These are phyloP conservation scores for Hymenoscyphus repandus DNA, from an alignment of 2,329 filamentous ascomycete genomes.

Conservation along the genomic window DNA sequence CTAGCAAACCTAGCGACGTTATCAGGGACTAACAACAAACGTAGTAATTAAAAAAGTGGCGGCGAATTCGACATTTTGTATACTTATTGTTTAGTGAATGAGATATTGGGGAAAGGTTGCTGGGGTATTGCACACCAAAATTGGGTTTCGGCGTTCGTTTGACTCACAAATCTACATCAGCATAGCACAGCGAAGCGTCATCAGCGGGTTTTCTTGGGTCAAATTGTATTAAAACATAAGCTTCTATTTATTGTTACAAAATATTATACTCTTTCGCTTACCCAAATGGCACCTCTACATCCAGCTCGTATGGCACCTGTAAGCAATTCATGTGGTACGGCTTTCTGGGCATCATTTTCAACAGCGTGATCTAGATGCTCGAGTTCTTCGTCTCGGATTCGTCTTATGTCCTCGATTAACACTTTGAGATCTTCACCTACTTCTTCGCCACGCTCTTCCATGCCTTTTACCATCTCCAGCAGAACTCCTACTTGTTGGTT, in stretches of 20 bases:
- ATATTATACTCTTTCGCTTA: constrained; percentile 65
- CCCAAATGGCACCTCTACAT: constrained; percentile 88
- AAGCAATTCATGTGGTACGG: constrained; percentile 81
- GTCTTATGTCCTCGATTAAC: constrained; percentile 67
- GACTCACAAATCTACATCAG: constrained; percentile 8
- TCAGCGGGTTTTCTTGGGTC: constrained; percentile 1
- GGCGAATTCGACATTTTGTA: constrained; percentile 11
- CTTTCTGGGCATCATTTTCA: constrained; percentile 85
- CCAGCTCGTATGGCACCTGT: constrained; percentile 85
- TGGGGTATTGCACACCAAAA: background rate
- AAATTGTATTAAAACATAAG: constrained; percentile 14
- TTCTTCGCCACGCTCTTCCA: constrained; percentile 73
- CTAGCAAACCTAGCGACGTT: background rate
- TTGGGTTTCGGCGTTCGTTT: constrained; percentile 6
- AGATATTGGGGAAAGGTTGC: background rate
- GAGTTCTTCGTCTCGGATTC: constrained; percentile 90
- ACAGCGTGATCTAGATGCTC: constrained; percentile 96
- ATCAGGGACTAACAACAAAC: constrained; percentile 9
- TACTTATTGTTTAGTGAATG: constrained; percentile 10
- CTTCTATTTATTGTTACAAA: background rate
- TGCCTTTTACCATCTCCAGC: constrained; percentile 72
- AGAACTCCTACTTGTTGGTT: constrained; percentile 83
- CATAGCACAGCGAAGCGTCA: constrained; percentile 18
- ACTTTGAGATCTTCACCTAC: constrained; percentile 71
- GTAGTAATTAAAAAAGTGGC: constrained; percentile 20